Evolutionary conservation across 148 eudicot species (phyloP).

Genomic region (Selenicereus undatus): DNA sequence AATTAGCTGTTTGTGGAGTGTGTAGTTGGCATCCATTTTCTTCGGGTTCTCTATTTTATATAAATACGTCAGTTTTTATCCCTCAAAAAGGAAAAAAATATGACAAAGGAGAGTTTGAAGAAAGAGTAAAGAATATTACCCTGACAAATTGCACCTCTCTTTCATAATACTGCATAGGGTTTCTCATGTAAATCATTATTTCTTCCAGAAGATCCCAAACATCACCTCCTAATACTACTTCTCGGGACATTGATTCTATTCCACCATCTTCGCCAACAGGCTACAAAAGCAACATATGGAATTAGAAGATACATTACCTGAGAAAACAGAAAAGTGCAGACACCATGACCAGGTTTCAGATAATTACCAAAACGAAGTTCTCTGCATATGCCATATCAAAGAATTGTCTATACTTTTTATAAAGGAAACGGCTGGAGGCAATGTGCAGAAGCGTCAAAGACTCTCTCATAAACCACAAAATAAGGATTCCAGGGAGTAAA

Average conservation of each 20-base stretch:
- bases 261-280: constrained; percentile 68
- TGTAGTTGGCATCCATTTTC: too few relatives aligned
- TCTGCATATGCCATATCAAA: constrained; percentile 81
- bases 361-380: constrained; percentile 74
- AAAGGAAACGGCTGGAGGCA: constrained; percentile 61
- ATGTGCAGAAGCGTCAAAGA: constrained; percentile 66
- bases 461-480: constrained; percentile 84
- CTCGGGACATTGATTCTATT: constrained; percentile 72
- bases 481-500: constrained; percentile 70
- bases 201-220: constrained; percentile 96
- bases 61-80: too few relatives aligned
- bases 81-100: too few relatives aligned
- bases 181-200: constrained; percentile 82
- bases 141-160: constrained; percentile 77
- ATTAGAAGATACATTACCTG: constrained; percentile 23
- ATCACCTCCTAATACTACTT: constrained; percentile 94
- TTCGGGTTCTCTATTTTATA: too few relatives aligned
- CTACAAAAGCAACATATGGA: constrained; percentile 36
- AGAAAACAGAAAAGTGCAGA: background rate
- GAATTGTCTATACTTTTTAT: constrained; percentile 77
- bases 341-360: background rate
- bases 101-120: background rate
- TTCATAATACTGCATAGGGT: constrained; percentile 89
- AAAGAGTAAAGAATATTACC: constrained; percentile 39
- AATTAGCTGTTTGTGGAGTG: too few relatives aligned